Base-by-base conservation (phyloP, 176 grass and related monocot species). In the Tillandsia fasciculata region DNA sequence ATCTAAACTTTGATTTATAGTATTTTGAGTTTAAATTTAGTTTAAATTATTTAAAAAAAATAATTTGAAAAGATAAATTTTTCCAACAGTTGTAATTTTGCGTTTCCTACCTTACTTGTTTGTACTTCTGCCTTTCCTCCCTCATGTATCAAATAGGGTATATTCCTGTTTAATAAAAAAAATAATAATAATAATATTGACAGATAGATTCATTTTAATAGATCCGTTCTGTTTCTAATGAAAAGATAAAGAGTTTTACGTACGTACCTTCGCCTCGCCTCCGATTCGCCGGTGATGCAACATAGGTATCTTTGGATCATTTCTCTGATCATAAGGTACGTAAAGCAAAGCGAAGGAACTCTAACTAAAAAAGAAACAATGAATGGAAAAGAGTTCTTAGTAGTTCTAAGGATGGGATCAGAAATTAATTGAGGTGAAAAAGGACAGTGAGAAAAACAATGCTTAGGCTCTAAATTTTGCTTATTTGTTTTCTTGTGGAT, bases 251-350 rank as follows among this genome's bases (percentile, higher is more conserved):
- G 14, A 17, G n/a, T 12, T n/a, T 58, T 53, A 26, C 24, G 24
- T 75, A 75, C 73, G n/a, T n/a, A n/a, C n/a, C 73, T 66, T 50
- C 66, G 52, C 68, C 69, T 63, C 26, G 71, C 49, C 18, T 87
- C 78, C 20, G 51, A 67, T 3, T 80, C 72, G 48, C 79, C 70
- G 53, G 72, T 52, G 68, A 83, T 63, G 71, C 86, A 93, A 53
- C 83, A 81, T 48, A 83, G 63, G 78, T 79, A 93, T 69, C 64
- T 66, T 13, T 49, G 33, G 80, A 90, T 71, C 87, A 86, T 86
- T 69, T 74, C 72, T 4, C 12, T 27, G 26, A 22, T 24, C 23
- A 24, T 24, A 24, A 24, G n/a, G n/a, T n/a, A n/a, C n/a, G n/a
- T 1, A 26, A 76, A 49, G 3, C 0, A 64, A 67, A 13, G 65